phyloP scores from a whole-genome alignment of 257 asterid species.

The Oldenlandia corymbosa region DNA sequence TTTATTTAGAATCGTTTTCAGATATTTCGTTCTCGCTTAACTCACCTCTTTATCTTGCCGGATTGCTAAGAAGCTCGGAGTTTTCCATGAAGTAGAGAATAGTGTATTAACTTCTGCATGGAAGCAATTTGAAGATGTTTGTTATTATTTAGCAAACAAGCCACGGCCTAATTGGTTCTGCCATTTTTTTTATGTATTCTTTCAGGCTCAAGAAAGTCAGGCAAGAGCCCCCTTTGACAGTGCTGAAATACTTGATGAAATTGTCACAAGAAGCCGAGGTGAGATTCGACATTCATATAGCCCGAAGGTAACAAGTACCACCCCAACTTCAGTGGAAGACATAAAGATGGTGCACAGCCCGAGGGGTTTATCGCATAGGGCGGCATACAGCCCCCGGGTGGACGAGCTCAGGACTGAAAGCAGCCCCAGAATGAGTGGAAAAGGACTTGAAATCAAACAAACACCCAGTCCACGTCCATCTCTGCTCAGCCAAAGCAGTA shows the following conservation, averaged over 20 bases:
- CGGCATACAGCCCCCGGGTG: constrained; percentile 54
- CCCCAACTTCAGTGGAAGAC: constrained; percentile 43
- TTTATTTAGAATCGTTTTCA: background rate
- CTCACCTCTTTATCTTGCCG: background rate
- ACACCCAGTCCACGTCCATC: constrained; percentile 69
- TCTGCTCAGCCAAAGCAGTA: constrained; percentile 37
- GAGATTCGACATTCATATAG: constrained; percentile 68
- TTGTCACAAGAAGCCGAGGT: constrained; percentile 86
- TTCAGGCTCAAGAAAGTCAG: constrained; percentile 52
- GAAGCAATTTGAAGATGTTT: too few relatives aligned
- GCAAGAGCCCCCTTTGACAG: constrained; percentile 38
- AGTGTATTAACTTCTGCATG: too few relatives aligned
- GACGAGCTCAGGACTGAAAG: constrained; percentile 40
- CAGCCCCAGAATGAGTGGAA: constrained; percentile 35
- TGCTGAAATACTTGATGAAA: constrained; percentile 65
- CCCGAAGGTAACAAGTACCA: constrained; percentile 68
- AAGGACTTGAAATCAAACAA: constrained; percentile 44
- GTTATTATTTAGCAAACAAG: too few relatives aligned
- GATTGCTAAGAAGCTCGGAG: too few relatives aligned
- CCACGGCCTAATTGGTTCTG: too few relatives aligned
- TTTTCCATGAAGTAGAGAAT: too few relatives aligned
- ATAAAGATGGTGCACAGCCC: constrained; percentile 50
- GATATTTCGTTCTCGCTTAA: background rate
- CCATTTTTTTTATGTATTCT: background rate
- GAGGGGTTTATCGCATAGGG: constrained; percentile 28